A percentile compares a stretch with the other conserved stretches of the same genome.
Conservation (phyloP, 2,329 filamentous ascomycete genomes). For the Albophoma yamanashiensis region DNA sequence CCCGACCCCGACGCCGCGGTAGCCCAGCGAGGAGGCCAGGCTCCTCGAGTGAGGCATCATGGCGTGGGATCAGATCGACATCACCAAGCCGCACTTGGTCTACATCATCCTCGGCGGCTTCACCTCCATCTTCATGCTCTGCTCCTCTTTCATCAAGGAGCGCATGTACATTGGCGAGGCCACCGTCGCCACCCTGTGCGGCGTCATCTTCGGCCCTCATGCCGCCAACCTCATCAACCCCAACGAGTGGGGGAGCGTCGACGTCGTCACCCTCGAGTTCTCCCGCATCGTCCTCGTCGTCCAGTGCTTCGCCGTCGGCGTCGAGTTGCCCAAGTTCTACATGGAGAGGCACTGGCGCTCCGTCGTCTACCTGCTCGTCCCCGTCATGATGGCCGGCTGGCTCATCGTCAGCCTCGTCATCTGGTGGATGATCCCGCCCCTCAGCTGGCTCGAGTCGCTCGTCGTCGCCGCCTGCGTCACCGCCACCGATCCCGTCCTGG, state of each 20-base stretch:
- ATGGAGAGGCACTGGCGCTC: conserved; percentile 98
- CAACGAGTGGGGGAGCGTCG: conserved; percentile 66
- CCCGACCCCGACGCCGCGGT: not conserved
- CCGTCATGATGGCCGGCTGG: conserved; percentile 97
- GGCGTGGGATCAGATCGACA: conserved; percentile 70
- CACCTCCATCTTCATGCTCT: conserved; percentile 96
- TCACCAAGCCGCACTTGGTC: conserved; percentile 94
- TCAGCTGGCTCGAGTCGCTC: conserved; percentile 85
- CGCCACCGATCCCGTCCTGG: conserved; percentile 91
- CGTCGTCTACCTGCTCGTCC: conserved; percentile 75
- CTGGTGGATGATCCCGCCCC: conserved; percentile 73
- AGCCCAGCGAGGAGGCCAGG: not conserved
- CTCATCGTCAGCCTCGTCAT: conserved; percentile 85
- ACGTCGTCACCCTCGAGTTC: conserved; percentile 82
- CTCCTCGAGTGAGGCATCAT: conserved; percentile 27
- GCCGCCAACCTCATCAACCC: conserved; percentile 74
- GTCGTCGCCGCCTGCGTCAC: conserved; percentile 88
- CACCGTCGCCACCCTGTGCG: conserved; percentile 80
- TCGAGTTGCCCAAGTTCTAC: conserved; percentile 85
- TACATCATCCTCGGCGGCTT: conserved; percentile 98
- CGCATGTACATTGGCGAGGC: conserved; percentile 97
- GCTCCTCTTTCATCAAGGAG: conserved; percentile 96
- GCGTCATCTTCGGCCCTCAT: conserved; percentile 81
- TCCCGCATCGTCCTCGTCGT: conserved; percentile 83
- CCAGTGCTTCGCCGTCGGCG: conserved; percentile 84